A percentile compares a stretch with the other conserved stretches of the same genome.
phyloP scores from a whole-genome alignment of 305 asterid species.

The Stenogyne calaminthoides region DNA sequence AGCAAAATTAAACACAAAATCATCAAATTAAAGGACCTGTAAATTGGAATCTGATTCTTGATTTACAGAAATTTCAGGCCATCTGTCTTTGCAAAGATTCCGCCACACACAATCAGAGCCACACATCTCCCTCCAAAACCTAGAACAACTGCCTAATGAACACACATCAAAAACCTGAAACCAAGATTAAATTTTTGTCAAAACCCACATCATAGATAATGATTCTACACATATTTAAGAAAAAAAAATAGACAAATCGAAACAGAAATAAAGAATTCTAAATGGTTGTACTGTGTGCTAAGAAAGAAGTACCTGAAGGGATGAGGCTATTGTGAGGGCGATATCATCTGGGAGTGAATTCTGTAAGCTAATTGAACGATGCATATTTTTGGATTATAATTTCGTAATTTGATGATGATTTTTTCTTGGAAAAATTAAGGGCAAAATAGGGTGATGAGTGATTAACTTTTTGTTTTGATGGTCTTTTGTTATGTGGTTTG shows the following conservation, averaged over 20 bases:
- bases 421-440: neutral
- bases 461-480: neutral
- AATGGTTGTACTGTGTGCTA: neutral
- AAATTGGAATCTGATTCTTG: constrained; percentile 30
- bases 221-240: constrained; percentile 16
- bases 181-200: constrained; percentile 28
- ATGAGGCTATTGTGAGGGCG: constrained; percentile 67
- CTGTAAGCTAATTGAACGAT: constrained; percentile 37
- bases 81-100: constrained; percentile 62
- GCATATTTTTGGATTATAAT: constrained; percentile 32
- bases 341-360: constrained; percentile 71
- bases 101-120: constrained; percentile 81
- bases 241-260: neutral
- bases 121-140: constrained; percentile 81
- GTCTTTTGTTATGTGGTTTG: constrained; percentile 4
- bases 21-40: constrained; percentile 32
- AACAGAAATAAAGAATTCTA: neutral
- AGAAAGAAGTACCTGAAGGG: constrained; percentile 55
- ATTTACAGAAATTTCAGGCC: constrained; percentile 52
- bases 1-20: neutral
- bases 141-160: constrained; percentile 87
- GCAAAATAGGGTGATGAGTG: constrained; percentile 7
- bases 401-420: neutral
- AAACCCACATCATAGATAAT: constrained; percentile 30
- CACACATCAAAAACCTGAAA: constrained; percentile 74